These are phyloP conservation scores for Zizania latifolia DNA, from an alignment of 176 grass and related monocot species.

Conservation along the genomic window DNA sequence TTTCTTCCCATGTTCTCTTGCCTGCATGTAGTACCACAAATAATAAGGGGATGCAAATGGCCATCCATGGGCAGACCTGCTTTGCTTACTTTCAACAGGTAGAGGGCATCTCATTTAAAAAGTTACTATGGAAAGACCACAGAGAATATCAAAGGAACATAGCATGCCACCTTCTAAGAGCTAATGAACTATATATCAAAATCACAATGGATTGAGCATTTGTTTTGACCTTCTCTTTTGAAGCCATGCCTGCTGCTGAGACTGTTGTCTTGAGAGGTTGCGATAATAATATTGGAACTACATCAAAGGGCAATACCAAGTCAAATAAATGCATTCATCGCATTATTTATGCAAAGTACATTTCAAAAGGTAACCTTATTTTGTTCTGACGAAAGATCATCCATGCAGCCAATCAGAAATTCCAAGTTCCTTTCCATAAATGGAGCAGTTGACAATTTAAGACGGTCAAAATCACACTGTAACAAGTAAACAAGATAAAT, in stretches of 20 bases:
- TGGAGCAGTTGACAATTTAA: constrained; percentile 90
- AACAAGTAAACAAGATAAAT: neutral
- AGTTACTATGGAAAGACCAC: neutral
- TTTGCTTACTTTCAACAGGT: neutral
- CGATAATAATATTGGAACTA: constrained; percentile 99
- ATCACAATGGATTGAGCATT: neutral
- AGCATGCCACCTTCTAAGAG: neutral
- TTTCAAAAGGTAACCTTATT: constrained; percentile 62
- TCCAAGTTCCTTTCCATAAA: constrained; percentile 99
- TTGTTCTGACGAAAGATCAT: constrained; percentile 89
- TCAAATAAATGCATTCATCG: neutral
- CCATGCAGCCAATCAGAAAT: constrained; percentile 99
- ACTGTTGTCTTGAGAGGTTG: constrained; percentile 81
- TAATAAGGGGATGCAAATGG: neutral
- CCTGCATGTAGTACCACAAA: constrained; percentile 36
- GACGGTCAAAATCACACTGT: constrained; percentile 91
- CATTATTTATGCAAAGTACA: neutral
- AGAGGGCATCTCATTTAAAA: neutral
- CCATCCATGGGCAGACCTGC: neutral
- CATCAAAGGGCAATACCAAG: constrained; percentile 16
- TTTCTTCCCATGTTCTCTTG: constrained; percentile 84
- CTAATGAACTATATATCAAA: neutral
- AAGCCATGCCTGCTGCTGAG: constrained; percentile 90
- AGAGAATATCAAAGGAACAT: neutral
- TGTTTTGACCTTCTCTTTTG: constrained; percentile 88